Conservation (phyloP, 805 yeast genomes). For the Candida maris region DNA sequence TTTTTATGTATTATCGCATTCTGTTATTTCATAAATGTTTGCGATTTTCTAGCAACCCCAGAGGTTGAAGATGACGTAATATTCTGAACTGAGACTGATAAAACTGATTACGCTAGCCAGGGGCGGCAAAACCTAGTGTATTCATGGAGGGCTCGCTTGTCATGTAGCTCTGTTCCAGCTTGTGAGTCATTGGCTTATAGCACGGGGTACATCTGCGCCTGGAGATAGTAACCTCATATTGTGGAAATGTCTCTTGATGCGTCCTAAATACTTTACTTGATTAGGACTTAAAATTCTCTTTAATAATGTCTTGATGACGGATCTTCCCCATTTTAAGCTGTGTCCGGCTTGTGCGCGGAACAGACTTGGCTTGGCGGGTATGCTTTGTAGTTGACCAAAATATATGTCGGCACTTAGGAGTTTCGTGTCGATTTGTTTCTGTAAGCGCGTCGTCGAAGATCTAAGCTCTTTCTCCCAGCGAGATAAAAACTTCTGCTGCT, state of each 20-base stretch:
- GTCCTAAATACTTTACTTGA: slow-evolving; percentile 4
- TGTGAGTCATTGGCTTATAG: too few species aligned
- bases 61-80: too few species aligned
- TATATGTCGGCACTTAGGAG: neutral
- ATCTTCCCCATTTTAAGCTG: slow-evolving; percentile 3
- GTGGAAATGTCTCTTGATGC: neutral
- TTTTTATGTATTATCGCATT: too few species aligned
- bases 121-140: too few species aligned
- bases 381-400: neutral
- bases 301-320: slow-evolving; percentile 6
- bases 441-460: slow-evolving; percentile 5
- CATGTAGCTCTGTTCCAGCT: too few species aligned
- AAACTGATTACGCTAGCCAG: too few species aligned
- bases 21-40: too few species aligned
- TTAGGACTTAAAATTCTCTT: slow-evolving; percentile 1
- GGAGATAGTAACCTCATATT: too few species aligned
- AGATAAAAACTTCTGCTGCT: slow-evolving; percentile 9
- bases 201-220: too few species aligned
- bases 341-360: neutral
- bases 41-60: too few species aligned
- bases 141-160: too few species aligned
- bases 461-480: slow-evolving; percentile 11
- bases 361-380: slow-evolving; percentile 4
- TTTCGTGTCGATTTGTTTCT: slow-evolving; percentile 2
- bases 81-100: too few species aligned